Percentiles rank a stretch among this genome's conserved stretches.
Evolutionary conservation across 345 rosid genomes (phyloP).

Genomic region (Moricandia arvensis): DNA sequence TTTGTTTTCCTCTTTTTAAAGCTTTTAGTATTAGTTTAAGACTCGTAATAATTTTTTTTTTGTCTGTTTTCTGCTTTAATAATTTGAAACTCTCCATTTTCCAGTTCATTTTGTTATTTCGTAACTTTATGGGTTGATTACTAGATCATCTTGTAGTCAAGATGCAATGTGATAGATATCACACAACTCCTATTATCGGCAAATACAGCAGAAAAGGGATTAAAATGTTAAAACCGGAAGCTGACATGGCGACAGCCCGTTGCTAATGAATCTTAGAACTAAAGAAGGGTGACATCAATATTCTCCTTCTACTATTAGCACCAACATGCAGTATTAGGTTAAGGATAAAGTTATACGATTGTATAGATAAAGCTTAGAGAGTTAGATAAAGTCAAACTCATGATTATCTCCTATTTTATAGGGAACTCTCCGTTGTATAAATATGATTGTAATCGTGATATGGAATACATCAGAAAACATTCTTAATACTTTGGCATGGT

Average conservation of each 20-base stretch:
- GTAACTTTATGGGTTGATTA: neutral
- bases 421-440: no score
- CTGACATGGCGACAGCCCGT: neutral
- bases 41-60: neutral
- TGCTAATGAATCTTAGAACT: neutral
- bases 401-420: no score
- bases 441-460: no score
- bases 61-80: neutral
- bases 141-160: neutral
- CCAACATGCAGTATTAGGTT: no score
- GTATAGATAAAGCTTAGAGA: no score
- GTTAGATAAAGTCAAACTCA: no score
- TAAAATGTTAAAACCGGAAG: neutral
- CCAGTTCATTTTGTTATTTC: conserved; percentile 1
- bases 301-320: no score
- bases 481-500: no score
- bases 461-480: no score
- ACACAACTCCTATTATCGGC: neutral
- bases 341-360: no score
- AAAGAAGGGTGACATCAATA: no score
- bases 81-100: neutral
- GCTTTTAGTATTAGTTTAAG: conserved; percentile 1
- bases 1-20: neutral
- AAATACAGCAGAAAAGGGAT: neutral
- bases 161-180: neutral